Percentiles rank a stretch among this genome's conserved stretches.
Conservation (phyloP, 2,329 filamentous ascomycete genomes). For the Rugonectria rugulosa region DNA sequence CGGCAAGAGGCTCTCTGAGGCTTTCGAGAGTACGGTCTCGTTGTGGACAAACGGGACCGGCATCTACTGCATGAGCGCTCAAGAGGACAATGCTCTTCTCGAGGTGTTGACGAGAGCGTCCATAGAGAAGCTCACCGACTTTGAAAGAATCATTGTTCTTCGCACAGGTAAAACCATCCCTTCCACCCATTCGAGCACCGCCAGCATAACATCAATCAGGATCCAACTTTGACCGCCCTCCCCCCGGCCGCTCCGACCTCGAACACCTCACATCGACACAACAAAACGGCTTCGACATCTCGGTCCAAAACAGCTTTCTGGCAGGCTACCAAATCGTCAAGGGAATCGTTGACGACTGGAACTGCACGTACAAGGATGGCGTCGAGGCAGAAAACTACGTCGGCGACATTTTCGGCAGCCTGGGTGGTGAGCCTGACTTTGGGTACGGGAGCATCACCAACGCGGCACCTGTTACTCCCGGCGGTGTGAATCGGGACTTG, state of each 20-base stretch:
- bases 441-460: conserved; percentile 60
- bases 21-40: conserved; percentile 70
- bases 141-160: conserved; percentile 71
- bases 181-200: neutral
- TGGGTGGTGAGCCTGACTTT: conserved; percentile 72
- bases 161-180: conserved; percentile 56
- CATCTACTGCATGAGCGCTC: conserved; percentile 73
- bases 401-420: conserved; percentile 74
- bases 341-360: conserved; percentile 69
- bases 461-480: conserved; percentile 42
- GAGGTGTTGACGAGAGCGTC: conserved; percentile 70
- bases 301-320: conserved; percentile 70
- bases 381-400: conserved; percentile 70
- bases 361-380: conserved; percentile 63
- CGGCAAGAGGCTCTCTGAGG: conserved; percentile 65
- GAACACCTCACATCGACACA: conserved; percentile 67
- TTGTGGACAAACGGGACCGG: conserved; percentile 74
- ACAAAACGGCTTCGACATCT: conserved; percentile 70
- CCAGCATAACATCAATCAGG: conserved; percentile 42
- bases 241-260: conserved; percentile 61
- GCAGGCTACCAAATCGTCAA: conserved; percentile 71
- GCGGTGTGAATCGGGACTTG: conserved; percentile 27
- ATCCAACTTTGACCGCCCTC: conserved; percentile 76
- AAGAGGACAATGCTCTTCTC: conserved; percentile 76
- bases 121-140: conserved; percentile 66